phyloP scores from a whole-genome alignment of 441 rosid genomes.

The Manihot esculenta region DNA sequence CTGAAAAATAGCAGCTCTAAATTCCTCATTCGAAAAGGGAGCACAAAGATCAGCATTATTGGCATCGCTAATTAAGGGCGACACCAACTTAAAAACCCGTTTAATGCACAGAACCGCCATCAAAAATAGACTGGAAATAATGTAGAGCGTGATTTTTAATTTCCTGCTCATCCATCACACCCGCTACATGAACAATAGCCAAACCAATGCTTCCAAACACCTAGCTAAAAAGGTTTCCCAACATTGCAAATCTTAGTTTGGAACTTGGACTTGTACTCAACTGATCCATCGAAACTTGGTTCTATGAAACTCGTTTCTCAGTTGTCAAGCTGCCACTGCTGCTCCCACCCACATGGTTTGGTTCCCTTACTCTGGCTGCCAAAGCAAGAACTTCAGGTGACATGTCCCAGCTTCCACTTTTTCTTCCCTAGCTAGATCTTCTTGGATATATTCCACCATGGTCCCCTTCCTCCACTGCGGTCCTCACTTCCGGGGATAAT shows the following conservation, averaged over 20 bases:
- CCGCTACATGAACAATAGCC: constrained; percentile 40
- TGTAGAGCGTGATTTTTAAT: too few species aligned
- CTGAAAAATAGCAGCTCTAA: too few species aligned
- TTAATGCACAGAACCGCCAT: too few species aligned
- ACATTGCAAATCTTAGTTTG: constrained; percentile 15
- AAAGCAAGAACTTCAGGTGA: constrained; percentile 89
- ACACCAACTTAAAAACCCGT: too few species aligned
- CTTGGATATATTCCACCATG: constrained; percentile 66
- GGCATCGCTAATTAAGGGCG: too few species aligned
- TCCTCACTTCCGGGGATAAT: constrained; percentile 68
- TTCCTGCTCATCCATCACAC: constrained; percentile 37
- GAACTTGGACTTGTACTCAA: constrained; percentile 6
- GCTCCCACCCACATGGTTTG: constrained; percentile 55
- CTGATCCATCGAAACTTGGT: constrained; percentile 23
- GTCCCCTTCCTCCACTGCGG: constrained; percentile 66
- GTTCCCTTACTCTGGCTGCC: constrained; percentile 83
- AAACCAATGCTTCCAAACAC: constrained; percentile 36
- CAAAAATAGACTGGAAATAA: too few species aligned
- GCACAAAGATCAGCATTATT: too few species aligned
- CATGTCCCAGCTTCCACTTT: constrained; percentile 98
- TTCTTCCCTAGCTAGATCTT: constrained; percentile 94
- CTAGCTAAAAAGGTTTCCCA: constrained; percentile 20
- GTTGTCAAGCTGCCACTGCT: constrained; percentile 55
- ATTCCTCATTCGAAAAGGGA: too few species aligned
- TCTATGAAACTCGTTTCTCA: constrained; percentile 46